Evolutionary conservation across 163 green algal genomes (phyloP), one percentile per base, ranked within the genome.

Genomic region (Volvox carteri): DNA sequence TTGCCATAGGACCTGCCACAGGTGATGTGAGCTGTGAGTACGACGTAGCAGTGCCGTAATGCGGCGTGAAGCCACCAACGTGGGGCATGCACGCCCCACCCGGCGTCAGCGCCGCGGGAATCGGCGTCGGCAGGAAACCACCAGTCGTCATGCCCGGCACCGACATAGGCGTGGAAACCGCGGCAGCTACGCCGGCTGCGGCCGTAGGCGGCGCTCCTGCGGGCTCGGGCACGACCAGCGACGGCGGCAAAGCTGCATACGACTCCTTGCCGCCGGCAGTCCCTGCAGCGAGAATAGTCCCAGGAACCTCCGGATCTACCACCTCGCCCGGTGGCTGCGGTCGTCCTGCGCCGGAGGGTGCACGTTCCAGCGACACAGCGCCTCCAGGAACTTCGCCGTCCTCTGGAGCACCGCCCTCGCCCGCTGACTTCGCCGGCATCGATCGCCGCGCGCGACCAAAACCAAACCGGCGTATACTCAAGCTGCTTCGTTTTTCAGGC

Each of bases 361-460:
- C n/a, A 0, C 78, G 78, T 25, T 86, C 78, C 7, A 86, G 76
- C 14, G 50, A 46, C 35, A 18, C 18, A 2, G 39, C 78, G 14
- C n/a, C n/a, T n/a, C 35, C 54, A 21, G 77, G 50, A 50, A 85
- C 2, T 48, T 88, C 83, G 19, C 83, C 68, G 30, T 88, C 83
- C 50, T 88, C 83, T 0, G 67, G 33, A n/a, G n/a, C 18, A 21
- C 30, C 35, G 44, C 48, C n/a, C 12, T 81, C 67, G 30, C 67
- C 67, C 5, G 68, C 48, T 25, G 68, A 33, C 50, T 88, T 88
- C 35, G 68, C 83, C 0, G 83, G 83, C 25, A 83, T 30, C 0
- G 83, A 88, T 11, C 83, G 67, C 23, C 83, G 48, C 14, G 83
- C 83, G 1, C 83, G 83, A 25, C 83, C 83, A 37, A 88, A 88